Evolutionary conservation across 352 stramenopile genomes (phyloP).

Genomic region (Pythium monospermum): DNA sequence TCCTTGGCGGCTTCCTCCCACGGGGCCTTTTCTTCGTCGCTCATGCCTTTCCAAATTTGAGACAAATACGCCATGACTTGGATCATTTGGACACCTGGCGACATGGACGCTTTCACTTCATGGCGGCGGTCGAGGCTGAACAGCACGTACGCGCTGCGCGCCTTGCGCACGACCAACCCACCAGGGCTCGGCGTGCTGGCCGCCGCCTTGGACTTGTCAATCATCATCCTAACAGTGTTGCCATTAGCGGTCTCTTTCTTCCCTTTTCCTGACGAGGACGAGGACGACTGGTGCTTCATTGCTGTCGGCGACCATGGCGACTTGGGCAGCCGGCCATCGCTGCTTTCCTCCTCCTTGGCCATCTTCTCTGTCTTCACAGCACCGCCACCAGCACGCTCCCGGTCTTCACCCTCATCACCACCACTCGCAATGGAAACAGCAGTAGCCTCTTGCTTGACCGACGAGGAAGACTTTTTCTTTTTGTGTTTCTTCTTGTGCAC

Average conservation of each 20-base stretch:
- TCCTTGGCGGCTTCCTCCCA: conserved; percentile 28
- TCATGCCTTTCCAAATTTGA: conserved; percentile 33
- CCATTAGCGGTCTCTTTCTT: conserved; percentile 29
- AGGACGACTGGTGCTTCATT: conserved; percentile 31
- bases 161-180: conserved; percentile 19
- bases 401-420: too few relatives aligned
- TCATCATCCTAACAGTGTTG: too few relatives aligned
- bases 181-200: conserved; percentile 6
- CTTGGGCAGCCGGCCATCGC: conserved; percentile 23
- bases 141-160: conserved; percentile 33
- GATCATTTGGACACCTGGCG: conserved; percentile 24
- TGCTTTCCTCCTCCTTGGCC: conserved; percentile 1
- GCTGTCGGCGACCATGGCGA: conserved; percentile 29
- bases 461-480: conserved; percentile 17
- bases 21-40: conserved; percentile 26
- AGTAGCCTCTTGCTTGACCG: too few relatives aligned
- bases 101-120: conserved; percentile 32
- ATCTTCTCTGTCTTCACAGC: conserved; percentile 4
- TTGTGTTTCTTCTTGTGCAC: conserved; percentile 24
- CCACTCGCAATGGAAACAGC: too few relatives aligned
- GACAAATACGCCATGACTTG: conserved; percentile 31
- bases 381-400: too few relatives aligned
- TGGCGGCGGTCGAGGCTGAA: conserved; percentile 35
- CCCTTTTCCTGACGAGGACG: too few relatives aligned
- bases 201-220: conserved; percentile 1